Evolutionary conservation across 805 yeast genomes (phyloP).

Genomic region (Hagleromyces aurorensis): DNA sequence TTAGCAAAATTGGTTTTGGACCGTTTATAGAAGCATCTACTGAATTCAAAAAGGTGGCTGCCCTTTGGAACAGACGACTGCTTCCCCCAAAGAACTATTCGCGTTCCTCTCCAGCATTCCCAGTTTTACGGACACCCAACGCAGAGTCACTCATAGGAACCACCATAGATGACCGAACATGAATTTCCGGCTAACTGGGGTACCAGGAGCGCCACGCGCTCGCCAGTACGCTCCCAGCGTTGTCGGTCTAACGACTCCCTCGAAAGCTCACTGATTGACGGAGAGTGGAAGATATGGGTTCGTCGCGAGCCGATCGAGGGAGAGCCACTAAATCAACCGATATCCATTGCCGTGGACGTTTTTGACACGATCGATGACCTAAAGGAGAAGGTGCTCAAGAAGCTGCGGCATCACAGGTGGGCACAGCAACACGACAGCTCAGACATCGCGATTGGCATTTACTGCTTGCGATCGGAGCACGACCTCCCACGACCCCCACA

Average conservation of each 20-base stretch:
- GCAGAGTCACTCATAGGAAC: too few relatives aligned
- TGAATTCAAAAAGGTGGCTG: too few relatives aligned
- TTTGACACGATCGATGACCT: constrained; percentile 75
- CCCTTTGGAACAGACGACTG: too few relatives aligned
- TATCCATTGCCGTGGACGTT: constrained; percentile 55
- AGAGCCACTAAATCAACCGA: constrained; percentile 40
- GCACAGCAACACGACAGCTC: constrained; percentile 44
- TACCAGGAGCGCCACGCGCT: too few relatives aligned
- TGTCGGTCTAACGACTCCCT: not conserved
- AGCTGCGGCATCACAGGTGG: constrained; percentile 48
- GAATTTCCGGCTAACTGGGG: too few relatives aligned
- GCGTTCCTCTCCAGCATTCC: too few relatives aligned
- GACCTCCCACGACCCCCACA: not conserved
- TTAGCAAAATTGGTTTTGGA: too few relatives aligned
- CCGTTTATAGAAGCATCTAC: too few relatives aligned
- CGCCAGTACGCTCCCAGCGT: not conserved
- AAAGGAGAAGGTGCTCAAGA: constrained; percentile 53
- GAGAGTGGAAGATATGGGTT: constrained; percentile 24
- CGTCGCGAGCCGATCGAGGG: constrained; percentile 12
- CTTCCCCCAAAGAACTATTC: too few relatives aligned
- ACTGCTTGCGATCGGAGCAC: constrained; percentile 4
- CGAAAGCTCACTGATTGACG: too few relatives aligned
- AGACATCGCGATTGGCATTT: constrained; percentile 64
- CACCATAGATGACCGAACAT: too few relatives aligned
- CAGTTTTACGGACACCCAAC: too few relatives aligned